Percentiles rank a stretch among this genome's conserved stretches.
Evolutionary conservation across 176 grass and related monocot species (phyloP).

Genomic region (Raddia guianensis): DNA sequence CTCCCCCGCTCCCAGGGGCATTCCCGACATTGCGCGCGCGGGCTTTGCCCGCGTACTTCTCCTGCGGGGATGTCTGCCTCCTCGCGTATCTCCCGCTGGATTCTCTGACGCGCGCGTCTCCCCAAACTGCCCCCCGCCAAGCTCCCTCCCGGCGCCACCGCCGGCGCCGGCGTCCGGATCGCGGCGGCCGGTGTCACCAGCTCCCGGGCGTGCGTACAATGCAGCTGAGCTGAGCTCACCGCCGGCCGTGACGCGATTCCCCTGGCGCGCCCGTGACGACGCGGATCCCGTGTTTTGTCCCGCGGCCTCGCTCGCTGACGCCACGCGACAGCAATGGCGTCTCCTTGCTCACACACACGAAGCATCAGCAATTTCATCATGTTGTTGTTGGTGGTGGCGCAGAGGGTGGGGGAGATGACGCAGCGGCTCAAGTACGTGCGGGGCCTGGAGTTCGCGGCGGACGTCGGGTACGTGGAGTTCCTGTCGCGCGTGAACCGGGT

Average conservation of each 20-base stretch:
- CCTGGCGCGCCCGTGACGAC: slow-evolving; percentile 43
- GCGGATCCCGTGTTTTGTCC: slow-evolving; percentile 40
- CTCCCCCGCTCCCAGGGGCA: slow-evolving; percentile 1
- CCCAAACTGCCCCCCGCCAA: slow-evolving; percentile 13
- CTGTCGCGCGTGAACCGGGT: slow-evolving; percentile 76
- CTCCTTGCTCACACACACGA: neutral
- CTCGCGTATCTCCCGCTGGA: slow-evolving; percentile 60
- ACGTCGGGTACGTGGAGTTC: slow-evolving; percentile 82
- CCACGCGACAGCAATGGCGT: neutral
- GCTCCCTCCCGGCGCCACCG: neutral
- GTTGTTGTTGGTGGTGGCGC: neutral
- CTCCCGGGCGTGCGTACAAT: slow-evolving; percentile 29
- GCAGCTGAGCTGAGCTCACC: neutral
- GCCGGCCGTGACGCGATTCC: slow-evolving; percentile 36
- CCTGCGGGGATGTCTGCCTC: slow-evolving; percentile 50
- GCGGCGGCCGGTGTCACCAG: neutral
- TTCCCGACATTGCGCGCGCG: slow-evolving; percentile 33
- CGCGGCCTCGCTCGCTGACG: neutral
- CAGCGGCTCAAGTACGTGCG: slow-evolving; percentile 59
- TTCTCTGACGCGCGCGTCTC: slow-evolving; percentile 46
- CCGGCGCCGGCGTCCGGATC: slow-evolving; percentile 11
- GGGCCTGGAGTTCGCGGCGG: slow-evolving; percentile 74
- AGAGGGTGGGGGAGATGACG: slow-evolving; percentile 54
- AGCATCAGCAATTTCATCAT: neutral
- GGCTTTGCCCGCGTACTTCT: slow-evolving; percentile 42